A percentile compares a stretch with the other conserved stretches of the same genome.
phyloP scores from a whole-genome alignment of 208 protist genomes.

The Acanthamoeba royreba region DNA sequence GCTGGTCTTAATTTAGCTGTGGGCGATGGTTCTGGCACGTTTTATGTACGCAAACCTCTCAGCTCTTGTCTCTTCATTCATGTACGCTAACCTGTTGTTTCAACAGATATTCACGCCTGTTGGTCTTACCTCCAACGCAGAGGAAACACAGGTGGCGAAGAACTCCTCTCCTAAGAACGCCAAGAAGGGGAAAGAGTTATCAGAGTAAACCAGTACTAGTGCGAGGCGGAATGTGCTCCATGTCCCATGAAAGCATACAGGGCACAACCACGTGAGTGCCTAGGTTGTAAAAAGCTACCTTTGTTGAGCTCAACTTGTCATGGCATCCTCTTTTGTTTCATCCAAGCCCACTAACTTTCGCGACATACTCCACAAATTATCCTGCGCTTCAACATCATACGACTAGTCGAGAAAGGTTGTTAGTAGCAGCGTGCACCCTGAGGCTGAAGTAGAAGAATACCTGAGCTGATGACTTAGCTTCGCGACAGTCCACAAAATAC shows the following conservation, averaged over 20 bases:
- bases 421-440: not conserved
- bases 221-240: too few species aligned
- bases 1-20: not conserved
- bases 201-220: too few species aligned
- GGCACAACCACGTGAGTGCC: too few species aligned
- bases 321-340: too few species aligned
- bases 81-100: not conserved
- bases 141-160: too few species aligned
- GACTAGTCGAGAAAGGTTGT: not conserved
- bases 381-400: not conserved
- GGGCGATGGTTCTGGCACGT: not conserved
- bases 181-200: too few species aligned
- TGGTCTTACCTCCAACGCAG: not conserved
- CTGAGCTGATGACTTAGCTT: not conserved
- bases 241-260: too few species aligned
- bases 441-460: not conserved
- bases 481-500: not conserved
- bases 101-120: not conserved
- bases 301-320: too few species aligned
- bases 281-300: too few species aligned
- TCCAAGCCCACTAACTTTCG: not conserved
- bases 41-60: not conserved
- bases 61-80: not conserved
- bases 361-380: not conserved
- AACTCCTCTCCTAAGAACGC: too few species aligned